phyloP scores from a whole-genome alignment of 306 rosid species.

The Ziziphus jujuba region DNA sequence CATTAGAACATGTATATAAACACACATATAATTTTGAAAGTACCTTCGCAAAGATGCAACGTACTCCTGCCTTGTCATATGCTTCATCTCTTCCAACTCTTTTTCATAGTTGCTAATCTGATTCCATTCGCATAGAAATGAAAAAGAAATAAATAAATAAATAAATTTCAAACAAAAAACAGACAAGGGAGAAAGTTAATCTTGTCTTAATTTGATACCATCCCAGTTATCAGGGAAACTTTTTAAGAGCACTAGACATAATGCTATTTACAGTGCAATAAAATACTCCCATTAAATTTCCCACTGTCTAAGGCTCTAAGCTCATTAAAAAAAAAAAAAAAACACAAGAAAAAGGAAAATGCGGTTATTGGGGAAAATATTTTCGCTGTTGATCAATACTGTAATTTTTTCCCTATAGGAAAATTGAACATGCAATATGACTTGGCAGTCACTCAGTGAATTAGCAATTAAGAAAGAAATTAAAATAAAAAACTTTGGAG shows the following conservation, averaged over 20 bases:
- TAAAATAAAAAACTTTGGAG: not conserved
- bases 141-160: not conserved
- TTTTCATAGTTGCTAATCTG: slow-evolving; percentile 84
- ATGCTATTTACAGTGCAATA: not conserved
- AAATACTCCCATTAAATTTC: not conserved
- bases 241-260: slow-evolving; percentile 1
- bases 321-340: slow-evolving; percentile 3
- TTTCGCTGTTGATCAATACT: not conserved
- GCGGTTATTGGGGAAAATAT: slow-evolving; percentile 19
- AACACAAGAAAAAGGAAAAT: not conserved
- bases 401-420: too few species aligned
- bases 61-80: slow-evolving; percentile 93
- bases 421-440: slow-evolving; percentile 1
- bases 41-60: slow-evolving; percentile 96
- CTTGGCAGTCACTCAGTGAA: slow-evolving; percentile 7
- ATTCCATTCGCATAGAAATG: slow-evolving; percentile 5
- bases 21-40: not conserved
- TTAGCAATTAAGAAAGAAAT: not conserved
- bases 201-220: slow-evolving; percentile 1
- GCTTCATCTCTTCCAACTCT: slow-evolving; percentile 88
- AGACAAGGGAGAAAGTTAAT: not conserved
- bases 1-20: too few species aligned
- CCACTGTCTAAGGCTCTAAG: slow-evolving; percentile 3
- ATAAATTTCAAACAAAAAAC: not conserved
- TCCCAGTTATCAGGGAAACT: slow-evolving; percentile 21